phyloP scores from a whole-genome alignment of 2,329 filamentous ascomycete species.

The Neophaeococcomyces aloes region DNA sequence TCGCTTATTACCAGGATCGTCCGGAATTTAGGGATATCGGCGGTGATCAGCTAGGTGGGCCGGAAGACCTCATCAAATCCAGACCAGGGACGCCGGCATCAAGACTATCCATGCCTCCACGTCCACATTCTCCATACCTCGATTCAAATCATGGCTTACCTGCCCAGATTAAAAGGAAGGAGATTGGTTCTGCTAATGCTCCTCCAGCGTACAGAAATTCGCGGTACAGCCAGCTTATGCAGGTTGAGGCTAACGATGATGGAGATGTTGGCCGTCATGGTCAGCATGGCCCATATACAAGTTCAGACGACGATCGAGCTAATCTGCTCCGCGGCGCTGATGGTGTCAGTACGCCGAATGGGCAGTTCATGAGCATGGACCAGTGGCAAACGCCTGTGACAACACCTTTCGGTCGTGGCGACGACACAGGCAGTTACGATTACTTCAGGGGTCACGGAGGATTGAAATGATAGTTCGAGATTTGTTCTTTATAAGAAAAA shows the following conservation, averaged over 20 bases:
- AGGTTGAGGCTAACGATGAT: constrained; percentile 3
- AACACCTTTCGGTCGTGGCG: constrained; percentile 2
- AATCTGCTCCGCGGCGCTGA: constrained; percentile 14
- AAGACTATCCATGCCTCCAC: constrained; percentile 25
- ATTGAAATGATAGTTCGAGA: constrained; percentile 27
- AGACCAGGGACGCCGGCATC: constrained; percentile 35
- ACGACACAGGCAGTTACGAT: constrained; percentile 6
- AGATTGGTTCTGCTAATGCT: constrained; percentile 8
- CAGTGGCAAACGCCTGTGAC: constrained; percentile 13
- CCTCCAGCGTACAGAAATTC: constrained; percentile 1
- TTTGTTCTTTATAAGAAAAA: too few relatives aligned
- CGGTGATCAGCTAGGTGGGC: constrained; percentile 49
- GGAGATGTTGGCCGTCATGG: constrained; percentile 5
- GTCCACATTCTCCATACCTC: constrained; percentile 29
- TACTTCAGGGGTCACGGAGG: constrained; percentile 9
- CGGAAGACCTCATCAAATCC: constrained; percentile 36
- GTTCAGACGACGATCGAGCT: constrained; percentile 17
- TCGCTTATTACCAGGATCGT: constrained; percentile 82
- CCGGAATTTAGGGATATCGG: constrained; percentile 83
- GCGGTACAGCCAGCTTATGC: constrained; percentile 1
- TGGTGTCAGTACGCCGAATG: constrained; percentile 16
- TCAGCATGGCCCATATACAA: constrained; percentile 12
- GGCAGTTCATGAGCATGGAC: constrained; percentile 19
- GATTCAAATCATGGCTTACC: neutral
- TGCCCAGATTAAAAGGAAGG: constrained; percentile 8